Conservation (phyloP, 768 basidiomycete genomes). For the Steccherinum ochraceum region DNA sequence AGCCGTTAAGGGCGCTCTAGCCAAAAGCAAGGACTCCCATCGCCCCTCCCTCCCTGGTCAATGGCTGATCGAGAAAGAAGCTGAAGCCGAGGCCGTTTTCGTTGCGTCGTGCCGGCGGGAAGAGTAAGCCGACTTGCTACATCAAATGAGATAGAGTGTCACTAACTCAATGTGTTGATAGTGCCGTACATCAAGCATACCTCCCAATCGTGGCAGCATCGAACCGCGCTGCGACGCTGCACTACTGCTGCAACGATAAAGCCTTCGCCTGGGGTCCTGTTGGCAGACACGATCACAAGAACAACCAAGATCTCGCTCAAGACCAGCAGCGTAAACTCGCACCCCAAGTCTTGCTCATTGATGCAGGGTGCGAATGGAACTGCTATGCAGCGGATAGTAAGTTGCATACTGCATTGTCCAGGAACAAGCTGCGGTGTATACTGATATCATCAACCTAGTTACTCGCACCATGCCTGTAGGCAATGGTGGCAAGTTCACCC, state of each 20-base stretch:
- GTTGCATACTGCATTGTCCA: slow-evolving; percentile 10
- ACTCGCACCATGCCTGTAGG: slow-evolving; percentile 89
- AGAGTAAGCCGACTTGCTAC: slow-evolving; percentile 46
- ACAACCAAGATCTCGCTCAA: slow-evolving; percentile 41
- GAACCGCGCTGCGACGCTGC: slow-evolving; percentile 80
- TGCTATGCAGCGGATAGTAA: slow-evolving; percentile 62
- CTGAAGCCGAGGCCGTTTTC: slow-evolving; percentile 91
- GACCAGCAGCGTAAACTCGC: slow-evolving; percentile 34
- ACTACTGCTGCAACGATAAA: slow-evolving; percentile 92
- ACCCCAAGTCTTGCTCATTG: slow-evolving; percentile 81
- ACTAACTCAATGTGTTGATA: slow-evolving; percentile 20
- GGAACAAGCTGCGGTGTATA: background rate
- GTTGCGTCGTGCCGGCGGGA: slow-evolving; percentile 84
- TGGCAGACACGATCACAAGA: slow-evolving; percentile 44
- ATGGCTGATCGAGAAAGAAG: slow-evolving; percentile 90
- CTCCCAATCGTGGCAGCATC: slow-evolving; percentile 89
- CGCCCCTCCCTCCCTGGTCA: slow-evolving; percentile 63
- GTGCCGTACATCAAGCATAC: slow-evolving; percentile 84
- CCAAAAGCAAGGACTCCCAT: slow-evolving; percentile 33
- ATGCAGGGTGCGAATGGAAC: slow-evolving; percentile 90
- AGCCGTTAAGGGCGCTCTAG: slow-evolving; percentile 55
- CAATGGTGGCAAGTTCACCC: slow-evolving; percentile 84
- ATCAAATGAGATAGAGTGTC: background rate
- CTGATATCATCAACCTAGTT: slow-evolving; percentile 17
- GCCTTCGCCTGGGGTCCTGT: slow-evolving; percentile 84